Base-by-base conservation (phyloP, 2,329 filamentous ascomycete species). In the Sporothrix globosa region DNA sequence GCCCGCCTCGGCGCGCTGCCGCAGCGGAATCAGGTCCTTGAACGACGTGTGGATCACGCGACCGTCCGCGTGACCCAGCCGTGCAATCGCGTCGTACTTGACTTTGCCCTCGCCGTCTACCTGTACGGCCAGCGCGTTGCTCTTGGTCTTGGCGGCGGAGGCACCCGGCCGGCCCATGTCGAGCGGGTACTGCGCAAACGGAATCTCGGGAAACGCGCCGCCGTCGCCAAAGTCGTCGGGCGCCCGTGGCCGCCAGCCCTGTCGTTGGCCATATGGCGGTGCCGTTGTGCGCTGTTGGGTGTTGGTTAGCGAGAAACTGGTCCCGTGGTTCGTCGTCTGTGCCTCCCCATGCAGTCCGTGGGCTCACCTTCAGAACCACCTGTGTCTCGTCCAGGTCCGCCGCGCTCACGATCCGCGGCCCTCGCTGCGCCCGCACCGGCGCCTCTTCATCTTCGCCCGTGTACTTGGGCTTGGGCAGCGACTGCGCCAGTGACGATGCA, bases 221-320 rank as follows among this genome's bases (percentile, higher is more conserved):
- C 96, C 96, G 84, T 98, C 94, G 76, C 92, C 94, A 82, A 94
- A 99, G 80, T 99, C 96, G 78, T 97, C 94, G 73, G 91, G 88
- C 53, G 86, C 86, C 77, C 95, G 90, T 44, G 96, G 96, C 74
- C 96, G 89, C 96, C 96, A 99, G 87, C 92, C 92, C 79, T 88
- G 82, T 77, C 96, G 91, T 79, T 93, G 90, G 66, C 92, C 92
- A 76, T 98, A 99, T 0, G 93, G 85, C 11, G 96, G 96, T 71
- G 94, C 93, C 21, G 94, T 94, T 70, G 88, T 86, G 82, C 90
- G 91, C 87, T 91, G 81, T 21, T 9, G 7, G 24, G 3, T 30
- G 24, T 17, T 30, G 13, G 24, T 54, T 11, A 27, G 21, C 41
- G 13, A 44, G 41, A 17, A 13, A 17, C 14, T 13, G 11, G 11